Evolutionary conservation across 1,284 basidiomycete species (phyloP).

Genomic region (Mycocalia duriaeana): DNA sequence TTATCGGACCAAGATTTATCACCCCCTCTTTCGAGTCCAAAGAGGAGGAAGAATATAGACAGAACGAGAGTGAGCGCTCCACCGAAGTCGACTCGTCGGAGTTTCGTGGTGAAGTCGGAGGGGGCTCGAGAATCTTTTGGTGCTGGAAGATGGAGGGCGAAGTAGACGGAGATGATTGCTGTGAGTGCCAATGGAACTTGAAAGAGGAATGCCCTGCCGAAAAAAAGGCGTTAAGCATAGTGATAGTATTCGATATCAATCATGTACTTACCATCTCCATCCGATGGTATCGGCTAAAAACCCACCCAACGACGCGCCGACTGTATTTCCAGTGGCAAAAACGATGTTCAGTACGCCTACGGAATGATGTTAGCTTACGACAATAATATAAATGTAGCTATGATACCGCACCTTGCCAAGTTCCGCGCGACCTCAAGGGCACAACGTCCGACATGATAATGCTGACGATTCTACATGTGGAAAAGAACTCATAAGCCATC

Average conservation of each 20-base stretch:
- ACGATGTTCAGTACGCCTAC: constrained; percentile 53
- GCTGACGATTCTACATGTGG: constrained; percentile 41
- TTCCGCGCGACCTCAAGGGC: constrained; percentile 53
- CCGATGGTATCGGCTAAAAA: constrained; percentile 55
- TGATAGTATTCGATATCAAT: neutral
- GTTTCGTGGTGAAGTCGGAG: constrained; percentile 38
- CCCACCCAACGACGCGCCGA: constrained; percentile 56
- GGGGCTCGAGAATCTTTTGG: too few species aligned
- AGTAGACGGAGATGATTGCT: constrained; percentile 45
- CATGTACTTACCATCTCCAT: constrained; percentile 53
- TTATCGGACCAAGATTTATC: constrained; percentile 49
- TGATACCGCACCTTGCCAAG: constrained; percentile 50
- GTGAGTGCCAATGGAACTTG: constrained; percentile 53
- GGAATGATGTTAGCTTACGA: neutral
- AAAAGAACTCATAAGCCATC: too few species aligned
- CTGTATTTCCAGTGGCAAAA: constrained; percentile 48
- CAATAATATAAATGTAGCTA: neutral
- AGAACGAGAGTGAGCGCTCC: constrained; percentile 49
- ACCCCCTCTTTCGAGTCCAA: constrained; percentile 53
- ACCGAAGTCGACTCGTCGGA: constrained; percentile 54
- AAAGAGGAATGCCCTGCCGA: constrained; percentile 49
- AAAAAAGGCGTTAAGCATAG: constrained; percentile 37
- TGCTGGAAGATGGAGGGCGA: constrained; percentile 46
- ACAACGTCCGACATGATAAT: constrained; percentile 62
- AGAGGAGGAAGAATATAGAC: constrained; percentile 48